These are phyloP conservation scores for Ceratocystis albifundus DNA, from an alignment of 2,329 filamentous ascomycete species.

Conservation along the genomic window DNA sequence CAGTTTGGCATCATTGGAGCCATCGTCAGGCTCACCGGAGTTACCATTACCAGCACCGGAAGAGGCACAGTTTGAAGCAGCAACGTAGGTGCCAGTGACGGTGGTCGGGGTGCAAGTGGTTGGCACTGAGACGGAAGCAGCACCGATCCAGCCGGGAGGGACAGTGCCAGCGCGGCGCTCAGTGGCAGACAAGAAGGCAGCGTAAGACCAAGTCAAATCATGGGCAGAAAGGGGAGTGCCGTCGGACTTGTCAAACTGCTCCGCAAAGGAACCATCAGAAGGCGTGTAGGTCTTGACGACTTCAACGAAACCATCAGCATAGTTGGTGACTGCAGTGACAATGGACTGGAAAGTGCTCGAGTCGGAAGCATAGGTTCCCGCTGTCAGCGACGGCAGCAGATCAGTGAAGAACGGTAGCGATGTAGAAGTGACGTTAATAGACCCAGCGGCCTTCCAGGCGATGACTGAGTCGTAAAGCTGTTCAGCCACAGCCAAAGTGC, in stretches of 20 bases:
- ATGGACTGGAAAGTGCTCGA: constrained; percentile 43
- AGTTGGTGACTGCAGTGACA: constrained; percentile 44
- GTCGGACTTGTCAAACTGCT: constrained; percentile 50
- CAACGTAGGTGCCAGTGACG: constrained; percentile 39
- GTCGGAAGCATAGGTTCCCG: constrained; percentile 49
- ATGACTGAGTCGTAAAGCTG: constrained; percentile 66
- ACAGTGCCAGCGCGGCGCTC: constrained; percentile 45
- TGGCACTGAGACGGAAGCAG: constrained; percentile 39
- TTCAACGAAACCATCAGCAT: constrained; percentile 50
- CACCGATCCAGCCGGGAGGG: constrained; percentile 46
- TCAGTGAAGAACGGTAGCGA: constrained; percentile 63
- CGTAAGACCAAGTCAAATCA: constrained; percentile 65
- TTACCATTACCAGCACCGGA: constrained; percentile 25
- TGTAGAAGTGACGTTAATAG: constrained; percentile 50
- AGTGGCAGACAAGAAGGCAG: constrained; percentile 53
- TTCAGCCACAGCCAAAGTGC: constrained; percentile 66
- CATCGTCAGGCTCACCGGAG: constrained; percentile 20
- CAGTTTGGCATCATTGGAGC: constrained; percentile 31
- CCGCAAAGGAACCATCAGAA: constrained; percentile 51
- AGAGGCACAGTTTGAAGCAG: constrained; percentile 28
- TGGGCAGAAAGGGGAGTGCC: constrained; percentile 49
- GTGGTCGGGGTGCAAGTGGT: constrained; percentile 38
- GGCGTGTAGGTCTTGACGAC: constrained; percentile 53
- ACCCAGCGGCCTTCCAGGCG: constrained; percentile 54
- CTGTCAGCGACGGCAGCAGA: constrained; percentile 44